Conservation (phyloP, 345 rosid species). For the Corchorus olitorius region DNA sequence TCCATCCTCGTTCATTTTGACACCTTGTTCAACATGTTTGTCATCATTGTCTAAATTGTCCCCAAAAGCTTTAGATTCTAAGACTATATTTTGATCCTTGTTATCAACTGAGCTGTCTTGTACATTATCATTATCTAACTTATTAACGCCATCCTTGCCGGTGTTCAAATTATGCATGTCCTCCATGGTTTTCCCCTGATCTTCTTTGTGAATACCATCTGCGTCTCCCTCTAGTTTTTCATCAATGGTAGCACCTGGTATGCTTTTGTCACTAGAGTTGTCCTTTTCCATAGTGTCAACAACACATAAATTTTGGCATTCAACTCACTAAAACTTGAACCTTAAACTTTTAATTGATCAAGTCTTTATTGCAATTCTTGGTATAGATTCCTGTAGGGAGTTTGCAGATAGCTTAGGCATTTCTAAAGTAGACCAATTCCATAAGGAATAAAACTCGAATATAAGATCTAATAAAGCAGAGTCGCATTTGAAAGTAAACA, state of each 20-base stretch:
- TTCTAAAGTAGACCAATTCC: neutral
- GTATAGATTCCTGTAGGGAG: constrained; percentile 20
- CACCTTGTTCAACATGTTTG: constrained; percentile 27
- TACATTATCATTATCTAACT: constrained; percentile 25
- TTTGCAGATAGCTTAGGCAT: neutral
- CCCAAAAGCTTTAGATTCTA: constrained; percentile 24
- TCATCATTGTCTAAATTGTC: constrained; percentile 18
- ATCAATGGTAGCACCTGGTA: constrained; percentile 24
- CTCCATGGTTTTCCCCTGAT: constrained; percentile 24
- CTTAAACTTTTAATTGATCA: constrained; percentile 12
- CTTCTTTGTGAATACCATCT: constrained; percentile 24
- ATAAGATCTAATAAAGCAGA: neutral
- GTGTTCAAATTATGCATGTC: constrained; percentile 32
- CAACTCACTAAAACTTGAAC: constrained; percentile 24
- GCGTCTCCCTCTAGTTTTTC: constrained; percentile 30
- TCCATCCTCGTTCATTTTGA: constrained; percentile 23
- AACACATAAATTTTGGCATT: constrained; percentile 11
- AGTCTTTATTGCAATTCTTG: neutral
- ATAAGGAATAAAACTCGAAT: neutral
- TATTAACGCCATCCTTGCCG: constrained; percentile 19
- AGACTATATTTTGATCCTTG: constrained; percentile 8
- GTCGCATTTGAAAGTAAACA: neutral
- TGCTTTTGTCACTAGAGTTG: constrained; percentile 17
- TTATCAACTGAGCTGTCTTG: constrained; percentile 9
- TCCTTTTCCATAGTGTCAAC: constrained; percentile 32